A percentile compares a stretch with the other conserved stretches of the same genome.
Evolutionary conservation across 169 alveolate genomes (phyloP).

Genomic region (Cryptosporidium sp.): DNA sequence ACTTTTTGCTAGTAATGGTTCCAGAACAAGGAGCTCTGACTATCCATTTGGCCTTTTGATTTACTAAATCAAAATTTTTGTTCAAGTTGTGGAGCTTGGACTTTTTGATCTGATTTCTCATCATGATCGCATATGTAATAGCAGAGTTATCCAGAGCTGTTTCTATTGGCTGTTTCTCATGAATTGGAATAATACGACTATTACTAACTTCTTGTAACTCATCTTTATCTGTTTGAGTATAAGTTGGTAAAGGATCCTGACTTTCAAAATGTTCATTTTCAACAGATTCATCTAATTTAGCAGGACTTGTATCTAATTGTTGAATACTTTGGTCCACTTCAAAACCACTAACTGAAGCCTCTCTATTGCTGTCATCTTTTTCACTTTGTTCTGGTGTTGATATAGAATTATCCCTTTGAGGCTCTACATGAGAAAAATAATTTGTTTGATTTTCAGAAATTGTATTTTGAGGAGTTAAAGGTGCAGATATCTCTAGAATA

Average conservation of each 20-base stretch:
- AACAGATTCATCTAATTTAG: not conserved
- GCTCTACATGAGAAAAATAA: not conserved
- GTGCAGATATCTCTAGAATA: not conserved
- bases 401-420: not conserved
- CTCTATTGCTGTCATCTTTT: not conserved
- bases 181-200: not conserved
- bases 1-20: not conserved
- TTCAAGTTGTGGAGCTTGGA: constrained; percentile 22
- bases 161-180: not conserved
- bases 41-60: constrained; percentile 26
- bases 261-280: not conserved
- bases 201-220: not conserved
- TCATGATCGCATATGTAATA: constrained; percentile 19
- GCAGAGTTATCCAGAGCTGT: constrained; percentile 42
- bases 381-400: not conserved
- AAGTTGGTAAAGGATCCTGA: not conserved
- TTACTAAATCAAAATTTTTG: not conserved
- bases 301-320: not conserved
- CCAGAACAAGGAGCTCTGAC: constrained; percentile 72
- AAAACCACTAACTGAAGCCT: not conserved
- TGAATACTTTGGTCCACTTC: constrained; percentile 17
- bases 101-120: constrained; percentile 15
- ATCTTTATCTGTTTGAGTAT: not conserved
- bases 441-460: not conserved
- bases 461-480: not conserved